Base-by-base conservation (phyloP, 257 asterid genomes). In the Penstemon eatonii region DNA sequence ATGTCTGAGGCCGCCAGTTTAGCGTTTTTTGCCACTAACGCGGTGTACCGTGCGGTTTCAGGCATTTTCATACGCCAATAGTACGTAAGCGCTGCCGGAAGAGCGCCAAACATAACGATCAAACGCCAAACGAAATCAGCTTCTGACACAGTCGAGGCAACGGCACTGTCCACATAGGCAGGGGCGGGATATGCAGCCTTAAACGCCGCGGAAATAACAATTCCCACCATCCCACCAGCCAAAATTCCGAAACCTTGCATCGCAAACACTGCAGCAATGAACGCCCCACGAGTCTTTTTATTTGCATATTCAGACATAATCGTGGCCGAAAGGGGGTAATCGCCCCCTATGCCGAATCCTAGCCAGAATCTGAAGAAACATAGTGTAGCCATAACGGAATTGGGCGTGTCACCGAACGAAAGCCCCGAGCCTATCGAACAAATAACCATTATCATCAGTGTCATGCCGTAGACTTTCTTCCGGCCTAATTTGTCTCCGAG, bases 1-100 rank as follows among this genome's bases (percentile, higher is more conserved):
- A 81, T 81, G 63, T 81, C 86, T 9, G 37, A 33, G 5, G 86
- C 83, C 0, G 83, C 83, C 53, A 67, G 81, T 75, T 73, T 73
- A 0, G 79, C 75, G 4, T 81, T 76, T 25, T 67, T 78, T 0
- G 79, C 86, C 0, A 81, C 80, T 4, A 81, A 71, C 7, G 83
- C 83, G 0, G 86, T 81, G 80, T 81, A 81, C 63, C 86, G 83
- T 0, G 86, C 81, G 0, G 83, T 81, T 78, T 81, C 86, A 4
- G 86, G 86, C 86, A 81, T 81, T 63, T 78, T 81, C 83, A 81
- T 78, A 36, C 86, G 83, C 86, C 86, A 81, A 53, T 81, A 81
- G 68, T 65, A 81, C 0, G 86, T 81, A 36, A 78, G 68, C 8
- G 63, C 78, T 8, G 86, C 86, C 0, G 81, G 86, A 1, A 78